These are phyloP conservation scores for Yamadazyma phyllophila DNA, from an alignment of 805 yeast species.

Conservation along the genomic window DNA sequence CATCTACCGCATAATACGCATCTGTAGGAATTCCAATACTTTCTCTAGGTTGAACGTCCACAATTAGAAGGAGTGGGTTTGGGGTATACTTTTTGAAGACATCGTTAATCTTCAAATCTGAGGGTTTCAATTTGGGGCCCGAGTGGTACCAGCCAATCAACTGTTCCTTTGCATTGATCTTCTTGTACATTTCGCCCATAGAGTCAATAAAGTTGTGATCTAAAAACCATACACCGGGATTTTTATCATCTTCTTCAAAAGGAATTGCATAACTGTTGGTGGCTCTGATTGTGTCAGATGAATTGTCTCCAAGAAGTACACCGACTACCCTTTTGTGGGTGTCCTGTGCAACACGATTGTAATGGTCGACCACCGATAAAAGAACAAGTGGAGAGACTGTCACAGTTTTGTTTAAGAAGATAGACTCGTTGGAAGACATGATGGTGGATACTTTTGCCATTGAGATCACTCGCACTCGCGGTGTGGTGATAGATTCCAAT, in stretches of 20 bases:
- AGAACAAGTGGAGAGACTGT: slow-evolving; percentile 95
- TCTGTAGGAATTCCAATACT: slow-evolving; percentile 90
- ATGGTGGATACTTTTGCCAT: slow-evolving; percentile 5
- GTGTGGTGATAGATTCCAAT: not conserved
- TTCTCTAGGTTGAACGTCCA: slow-evolving; percentile 76
- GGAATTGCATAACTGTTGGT: slow-evolving; percentile 96
- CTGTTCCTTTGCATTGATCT: slow-evolving; percentile 95
- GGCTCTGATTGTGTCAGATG: slow-evolving; percentile 58
- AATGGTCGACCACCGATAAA: slow-evolving; percentile 92
- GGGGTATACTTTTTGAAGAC: slow-evolving; percentile 76
- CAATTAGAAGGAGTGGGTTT: slow-evolving; percentile 82
- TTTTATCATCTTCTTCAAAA: slow-evolving; percentile 93
- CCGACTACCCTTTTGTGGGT: slow-evolving; percentile 86
- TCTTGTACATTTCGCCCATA: slow-evolving; percentile 97
- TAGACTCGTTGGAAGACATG: slow-evolving; percentile 31
- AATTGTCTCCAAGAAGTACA: slow-evolving; percentile 82
- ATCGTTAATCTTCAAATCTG: slow-evolving; percentile 90
- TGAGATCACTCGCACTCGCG: not conserved
- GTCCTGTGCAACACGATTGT: slow-evolving; percentile 75
- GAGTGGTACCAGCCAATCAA: slow-evolving; percentile 99
- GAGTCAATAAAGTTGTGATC: slow-evolving; percentile 95
- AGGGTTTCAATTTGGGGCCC: slow-evolving; percentile 86
- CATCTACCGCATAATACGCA: slow-evolving; percentile 91
- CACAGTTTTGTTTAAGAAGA: slow-evolving; percentile 53
- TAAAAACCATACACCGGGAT: slow-evolving; percentile 91